A percentile compares a stretch with the other conserved stretches of the same genome.
Conservation (phyloP, 345 rosid species). For the Erodium maritimum region DNA sequence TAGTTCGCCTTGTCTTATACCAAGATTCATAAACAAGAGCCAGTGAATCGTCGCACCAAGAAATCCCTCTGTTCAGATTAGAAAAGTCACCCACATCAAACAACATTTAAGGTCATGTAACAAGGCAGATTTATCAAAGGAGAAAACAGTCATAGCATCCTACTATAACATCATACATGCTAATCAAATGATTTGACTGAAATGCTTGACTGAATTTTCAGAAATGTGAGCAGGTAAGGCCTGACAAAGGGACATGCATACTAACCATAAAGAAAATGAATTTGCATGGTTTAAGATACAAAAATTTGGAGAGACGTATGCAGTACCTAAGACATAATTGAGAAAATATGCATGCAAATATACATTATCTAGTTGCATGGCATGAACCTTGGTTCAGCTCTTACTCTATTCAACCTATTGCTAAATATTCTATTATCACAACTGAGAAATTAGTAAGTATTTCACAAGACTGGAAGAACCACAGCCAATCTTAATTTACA, state of each 20-base stretch:
- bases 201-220: no score
- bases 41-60: conserved; percentile 90
- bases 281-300: no score
- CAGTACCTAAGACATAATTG: background rate
- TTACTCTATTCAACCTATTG: background rate
- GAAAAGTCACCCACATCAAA: conserved; percentile 9
- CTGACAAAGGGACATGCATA: no score
- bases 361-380: background rate
- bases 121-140: conserved; percentile 7
- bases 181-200: no score
- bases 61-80: conserved; percentile 52
- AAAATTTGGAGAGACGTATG: background rate
- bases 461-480: background rate
- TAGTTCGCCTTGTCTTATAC: conserved; percentile 82
- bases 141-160: background rate
- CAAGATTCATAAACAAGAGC: conserved; percentile 94
- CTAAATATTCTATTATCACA: background rate
- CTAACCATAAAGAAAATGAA: no score
- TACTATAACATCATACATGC: no score
- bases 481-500: background rate
- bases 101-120: background rate
- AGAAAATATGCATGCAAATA: background rate
- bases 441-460: no score
- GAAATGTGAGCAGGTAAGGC: no score
- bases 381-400: background rate